phyloP scores from a whole-genome alignment of 768 basidiomycete genomes.

The Lactifluus hygrophoroides region DNA sequence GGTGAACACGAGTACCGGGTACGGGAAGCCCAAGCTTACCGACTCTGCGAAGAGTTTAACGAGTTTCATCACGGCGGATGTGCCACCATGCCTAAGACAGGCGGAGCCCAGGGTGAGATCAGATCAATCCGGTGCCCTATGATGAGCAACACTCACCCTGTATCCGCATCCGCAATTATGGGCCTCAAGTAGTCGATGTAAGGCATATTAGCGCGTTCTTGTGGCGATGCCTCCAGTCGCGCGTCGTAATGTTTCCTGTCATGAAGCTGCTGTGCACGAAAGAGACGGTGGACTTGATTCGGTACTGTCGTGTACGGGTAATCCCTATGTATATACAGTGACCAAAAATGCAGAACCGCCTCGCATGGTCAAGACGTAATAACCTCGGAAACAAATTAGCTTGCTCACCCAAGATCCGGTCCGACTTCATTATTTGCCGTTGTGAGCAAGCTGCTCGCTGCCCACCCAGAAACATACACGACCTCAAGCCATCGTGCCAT shows the following conservation, averaged over 20 bases:
- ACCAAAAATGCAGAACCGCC: neutral
- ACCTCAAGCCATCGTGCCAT: conserved; percentile 83
- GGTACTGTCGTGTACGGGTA: conserved; percentile 96
- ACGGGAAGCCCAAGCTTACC: conserved; percentile 30
- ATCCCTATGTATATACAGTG: conserved; percentile 49
- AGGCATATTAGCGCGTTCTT: conserved; percentile 59
- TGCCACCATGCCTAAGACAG: conserved; percentile 70
- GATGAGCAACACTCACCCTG: conserved; percentile 52
- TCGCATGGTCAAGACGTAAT: neutral
- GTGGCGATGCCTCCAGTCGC: conserved; percentile 54
- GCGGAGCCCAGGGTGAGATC: conserved; percentile 8
- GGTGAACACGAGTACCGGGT: conserved; percentile 4
- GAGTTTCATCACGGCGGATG: conserved; percentile 92
- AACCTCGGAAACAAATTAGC: neutral
- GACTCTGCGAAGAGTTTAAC: conserved; percentile 93
- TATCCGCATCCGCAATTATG: conserved; percentile 92
- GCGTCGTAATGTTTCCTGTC: conserved; percentile 92
- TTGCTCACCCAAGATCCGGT: conserved; percentile 70
- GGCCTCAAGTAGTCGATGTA: conserved; percentile 85
- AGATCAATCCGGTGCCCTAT: conserved; percentile 4
- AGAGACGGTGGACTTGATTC: conserved; percentile 87
- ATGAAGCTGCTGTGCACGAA: conserved; percentile 87
- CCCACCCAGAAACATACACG: conserved; percentile 93
- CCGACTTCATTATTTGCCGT: conserved; percentile 90
- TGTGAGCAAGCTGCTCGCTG: conserved; percentile 74